phyloP scores from a whole-genome alignment of 2,329 filamentous ascomycete species.

The Chaetomiaceae sp. region DNA sequence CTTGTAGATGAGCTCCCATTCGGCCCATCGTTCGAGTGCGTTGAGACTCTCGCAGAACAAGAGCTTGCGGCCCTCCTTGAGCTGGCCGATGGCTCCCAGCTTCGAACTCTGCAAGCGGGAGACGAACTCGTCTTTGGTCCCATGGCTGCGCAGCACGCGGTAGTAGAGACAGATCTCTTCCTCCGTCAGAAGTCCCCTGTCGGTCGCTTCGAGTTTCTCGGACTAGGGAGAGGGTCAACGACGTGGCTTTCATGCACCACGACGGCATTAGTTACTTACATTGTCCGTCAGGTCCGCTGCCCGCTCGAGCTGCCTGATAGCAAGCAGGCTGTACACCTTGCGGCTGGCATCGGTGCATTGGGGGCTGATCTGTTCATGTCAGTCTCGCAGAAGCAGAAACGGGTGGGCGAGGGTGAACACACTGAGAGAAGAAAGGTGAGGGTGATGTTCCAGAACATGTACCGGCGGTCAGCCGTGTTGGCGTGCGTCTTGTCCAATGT shows the following conservation, averaged over 20 bases:
- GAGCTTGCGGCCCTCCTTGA: constrained; percentile 42
- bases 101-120: constrained; percentile 34
- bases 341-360: constrained; percentile 44
- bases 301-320: constrained; percentile 45
- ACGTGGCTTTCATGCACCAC: too few species aligned
- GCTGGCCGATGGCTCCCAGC: constrained; percentile 39
- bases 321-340: constrained; percentile 46
- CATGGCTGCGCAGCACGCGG: constrained; percentile 40
- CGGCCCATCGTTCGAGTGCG: constrained; percentile 32
- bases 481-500: constrained; percentile 47
- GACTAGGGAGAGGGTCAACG: constrained; percentile 5
- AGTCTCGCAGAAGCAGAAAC: constrained; percentile 9
- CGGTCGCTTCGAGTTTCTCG: constrained; percentile 25
- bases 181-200: constrained; percentile 37
- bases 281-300: constrained; percentile 42
- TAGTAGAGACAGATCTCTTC: constrained; percentile 48
- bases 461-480: constrained; percentile 39
- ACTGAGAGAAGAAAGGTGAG: constrained; percentile 50
- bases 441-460: constrained; percentile 50
- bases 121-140: constrained; percentile 35
- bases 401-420: constrained; percentile 20
- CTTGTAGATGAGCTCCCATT: constrained; percentile 39
- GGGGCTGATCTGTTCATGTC: constrained; percentile 36
- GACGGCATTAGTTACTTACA: too few species aligned
- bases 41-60: constrained; percentile 37